phyloP scores from a whole-genome alignment of 345 rosid species.

The Hibiscus mutabilis region DNA sequence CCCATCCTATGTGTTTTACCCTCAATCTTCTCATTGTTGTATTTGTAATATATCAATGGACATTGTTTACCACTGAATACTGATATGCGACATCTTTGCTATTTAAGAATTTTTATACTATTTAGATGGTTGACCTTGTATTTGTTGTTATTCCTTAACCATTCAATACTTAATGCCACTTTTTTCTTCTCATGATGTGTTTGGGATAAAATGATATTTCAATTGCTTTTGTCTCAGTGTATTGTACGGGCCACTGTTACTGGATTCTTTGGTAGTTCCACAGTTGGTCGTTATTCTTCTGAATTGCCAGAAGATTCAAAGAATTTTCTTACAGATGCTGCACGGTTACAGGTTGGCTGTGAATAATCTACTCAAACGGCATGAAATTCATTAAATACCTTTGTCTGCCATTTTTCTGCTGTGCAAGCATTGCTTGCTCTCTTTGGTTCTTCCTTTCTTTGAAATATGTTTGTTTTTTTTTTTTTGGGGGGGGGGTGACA shows the following conservation, averaged over 20 bases:
- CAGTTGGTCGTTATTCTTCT: slow-evolving; percentile 29
- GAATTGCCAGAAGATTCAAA: slow-evolving; percentile 36
- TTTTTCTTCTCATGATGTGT: slow-evolving; percentile 7
- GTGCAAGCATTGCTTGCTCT: not conserved
- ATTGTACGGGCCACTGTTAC: slow-evolving; percentile 64
- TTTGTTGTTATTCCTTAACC: not conserved
- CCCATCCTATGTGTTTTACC: not conserved
- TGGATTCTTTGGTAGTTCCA: slow-evolving; percentile 38
- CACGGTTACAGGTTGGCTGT: slow-evolving; percentile 61
- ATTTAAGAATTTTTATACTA: not conserved
- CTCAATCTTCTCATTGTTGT: not conserved
- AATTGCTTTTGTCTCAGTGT: slow-evolving; percentile 48
- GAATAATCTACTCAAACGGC: not conserved
- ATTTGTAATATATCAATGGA: not conserved
- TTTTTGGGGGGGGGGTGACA: not conserved
- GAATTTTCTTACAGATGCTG: slow-evolving; percentile 60
- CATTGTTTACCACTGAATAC: not conserved
- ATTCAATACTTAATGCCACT: not conserved
- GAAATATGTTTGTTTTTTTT: not conserved
- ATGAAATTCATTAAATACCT: not conserved
- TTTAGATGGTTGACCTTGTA: slow-evolving; percentile 7
- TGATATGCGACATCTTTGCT: not conserved
- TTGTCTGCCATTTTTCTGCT: not conserved
- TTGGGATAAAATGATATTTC: slow-evolving; percentile 12
- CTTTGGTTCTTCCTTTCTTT: not conserved